Percentiles rank a stretch among this genome's conserved stretches.
Evolutionary conservation across 768 basidiomycete genomes (phyloP).

Genomic region (Ephemerocybe angulata): DNA sequence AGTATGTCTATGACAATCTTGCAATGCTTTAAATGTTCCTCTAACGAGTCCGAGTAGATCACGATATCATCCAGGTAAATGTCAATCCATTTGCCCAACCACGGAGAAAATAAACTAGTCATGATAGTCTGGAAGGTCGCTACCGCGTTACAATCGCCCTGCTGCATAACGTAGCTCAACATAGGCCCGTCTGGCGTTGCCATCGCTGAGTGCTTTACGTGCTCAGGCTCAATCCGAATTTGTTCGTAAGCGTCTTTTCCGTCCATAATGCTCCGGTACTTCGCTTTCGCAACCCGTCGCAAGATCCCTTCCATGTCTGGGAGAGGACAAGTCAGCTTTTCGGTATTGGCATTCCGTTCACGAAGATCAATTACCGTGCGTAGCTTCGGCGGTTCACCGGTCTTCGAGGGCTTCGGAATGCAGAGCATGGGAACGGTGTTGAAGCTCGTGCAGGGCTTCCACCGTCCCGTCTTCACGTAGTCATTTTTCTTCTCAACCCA

Average conservation of each 20-base stretch:
- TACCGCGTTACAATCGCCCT: conserved; percentile 27
- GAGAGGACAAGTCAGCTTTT: too few relatives aligned
- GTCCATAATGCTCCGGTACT: too few relatives aligned
- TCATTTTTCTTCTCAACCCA: conserved; percentile 27
- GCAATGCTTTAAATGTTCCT: conserved; percentile 29
- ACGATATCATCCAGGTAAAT: conserved; percentile 17
- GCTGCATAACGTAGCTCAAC: conserved; percentile 30
- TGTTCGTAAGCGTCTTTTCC: too few relatives aligned
- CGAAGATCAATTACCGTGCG: too few relatives aligned
- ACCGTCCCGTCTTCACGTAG: conserved; percentile 25
- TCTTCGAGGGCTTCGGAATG: conserved; percentile 26
- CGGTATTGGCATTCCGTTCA: too few relatives aligned
- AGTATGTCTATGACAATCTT: conserved; percentile 21
- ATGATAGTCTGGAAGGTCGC: conserved; percentile 42
- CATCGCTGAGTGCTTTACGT: too few relatives aligned
- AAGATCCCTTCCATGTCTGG: too few relatives aligned
- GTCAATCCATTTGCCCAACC: conserved; percentile 34
- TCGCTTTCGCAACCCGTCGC: too few relatives aligned
- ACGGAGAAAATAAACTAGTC: conserved; percentile 32
- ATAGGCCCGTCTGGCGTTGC: too few relatives aligned
- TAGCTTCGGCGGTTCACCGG: conserved; percentile 12
- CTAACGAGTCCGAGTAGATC: conserved; percentile 33
- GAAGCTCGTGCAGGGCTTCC: conserved; percentile 26
- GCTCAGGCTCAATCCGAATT: too few relatives aligned
- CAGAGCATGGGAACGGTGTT: conserved; percentile 35